phyloP scores from a whole-genome alignment of 2,329 filamentous ascomycete genomes.

The Lecanicillium sp. region DNA sequence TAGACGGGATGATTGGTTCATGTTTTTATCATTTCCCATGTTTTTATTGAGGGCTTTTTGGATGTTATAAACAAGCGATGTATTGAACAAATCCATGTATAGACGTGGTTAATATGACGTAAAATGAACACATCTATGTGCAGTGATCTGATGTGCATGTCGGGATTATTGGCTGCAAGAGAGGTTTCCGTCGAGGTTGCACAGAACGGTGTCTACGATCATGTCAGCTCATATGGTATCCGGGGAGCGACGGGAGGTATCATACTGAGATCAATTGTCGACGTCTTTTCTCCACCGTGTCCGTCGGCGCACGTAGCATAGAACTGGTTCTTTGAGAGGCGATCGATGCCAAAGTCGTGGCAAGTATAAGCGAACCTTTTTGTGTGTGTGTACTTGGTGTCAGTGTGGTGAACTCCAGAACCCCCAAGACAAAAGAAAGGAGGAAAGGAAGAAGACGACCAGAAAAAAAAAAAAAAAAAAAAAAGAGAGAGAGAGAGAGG shows the following conservation, averaged over 20 bases:
- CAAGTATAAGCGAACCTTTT: constrained; percentile 3
- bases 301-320: constrained; percentile 4
- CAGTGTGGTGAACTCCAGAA: too few relatives aligned
- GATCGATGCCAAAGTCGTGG: constrained; percentile 8
- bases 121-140: not conserved
- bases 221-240: too few relatives aligned
- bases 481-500: too few relatives aligned
- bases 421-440: not conserved
- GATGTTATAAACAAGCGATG: constrained; percentile 11
- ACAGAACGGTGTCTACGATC: not conserved
- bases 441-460: not conserved
- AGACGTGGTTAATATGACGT: constrained; percentile 6
- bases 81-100: not conserved
- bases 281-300: not conserved
- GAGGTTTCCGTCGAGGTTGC: constrained; percentile 3
- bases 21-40: constrained; percentile 3
- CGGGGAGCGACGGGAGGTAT: too few relatives aligned
- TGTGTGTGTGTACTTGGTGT: too few relatives aligned
- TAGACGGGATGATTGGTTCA: constrained; percentile 2
- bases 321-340: not conserved
- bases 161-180: not conserved
- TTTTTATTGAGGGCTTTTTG: constrained; percentile 3
- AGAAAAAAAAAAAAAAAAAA: not conserved
- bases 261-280: constrained; percentile 4
- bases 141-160: not conserved